Evolutionary conservation across 2,329 filamentous ascomycete species (phyloP), one percentile per base, ranked within the genome.

Genomic region (Cadophora luteo-olivacea): DNA sequence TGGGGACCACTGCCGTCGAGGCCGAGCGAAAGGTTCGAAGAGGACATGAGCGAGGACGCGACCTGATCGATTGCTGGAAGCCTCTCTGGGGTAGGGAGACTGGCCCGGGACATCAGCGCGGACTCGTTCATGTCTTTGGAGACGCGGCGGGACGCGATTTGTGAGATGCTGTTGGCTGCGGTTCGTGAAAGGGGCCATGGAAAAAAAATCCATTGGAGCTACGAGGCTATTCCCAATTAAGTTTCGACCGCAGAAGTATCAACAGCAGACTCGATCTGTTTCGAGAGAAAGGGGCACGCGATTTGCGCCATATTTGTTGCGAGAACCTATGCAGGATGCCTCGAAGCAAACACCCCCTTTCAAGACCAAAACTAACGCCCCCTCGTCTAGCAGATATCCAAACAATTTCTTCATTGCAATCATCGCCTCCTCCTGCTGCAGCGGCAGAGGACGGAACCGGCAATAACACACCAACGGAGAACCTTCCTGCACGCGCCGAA

Each of bases 341-440:
- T 32, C 38, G 19, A 51, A 62, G 45, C 16, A 62, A 36, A 51
- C 25, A 32, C 16, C 24, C 60, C 25, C 11, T 36, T 61, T 24
- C 45, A 24, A 51, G 14, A 33, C 2, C 25, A 62, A 38, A 45
- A 66, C 72, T 76, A 63, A 76, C 69, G 67, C 68, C 66, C 60
- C 66, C 19, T 32, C 22, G 16, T 29, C 14, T 57, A 74, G 72
- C 55, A 75, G 69, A 74, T 67, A 73, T 74, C 66, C 54, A 73
- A 73, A 76, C 69, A 75, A 75, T 76, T 76, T 79, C 80, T 76
- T 77, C 78, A 75, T 74, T 77, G 76, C 72, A 68, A 75, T 75
- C 80, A 75, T 80, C 81, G 77, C 80, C 82, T 80, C 83, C 84
- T 84, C 85, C 86, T 86, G 81, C 85, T 88, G 87, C 87, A 77